Base-by-base conservation (phyloP, 768 basidiomycete genomes). In the Lyophyllum atratum region DNA sequence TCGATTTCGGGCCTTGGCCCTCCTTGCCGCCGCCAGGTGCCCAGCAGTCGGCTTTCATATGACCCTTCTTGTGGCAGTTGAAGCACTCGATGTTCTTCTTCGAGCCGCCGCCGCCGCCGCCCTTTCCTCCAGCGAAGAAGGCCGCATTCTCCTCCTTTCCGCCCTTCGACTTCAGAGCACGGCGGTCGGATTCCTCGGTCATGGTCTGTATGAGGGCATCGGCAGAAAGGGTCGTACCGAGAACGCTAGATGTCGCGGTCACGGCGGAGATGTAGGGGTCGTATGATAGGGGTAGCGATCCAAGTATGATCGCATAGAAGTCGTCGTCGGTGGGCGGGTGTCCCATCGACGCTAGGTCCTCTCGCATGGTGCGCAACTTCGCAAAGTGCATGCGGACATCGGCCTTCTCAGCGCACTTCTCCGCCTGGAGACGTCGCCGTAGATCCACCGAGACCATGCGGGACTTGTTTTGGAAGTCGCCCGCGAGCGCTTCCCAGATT, bases 301-400 rank as follows among this genome's bases (percentile, higher is more conserved):
- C 55, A 28, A 74, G 64, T 29, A 76, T 65, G 44, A 76, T 74
- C 3, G 66, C 64, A 22, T 66, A 65, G 52, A 73, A 70, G 40
- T 75, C 69, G 7, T 69, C 62, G 9, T 75, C 68, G 0, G 62
- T 26, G 4, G 70, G 67, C 21, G 66, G 52, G 4, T 65, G 55
- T 19, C 71, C 72, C 64, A 75, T 71, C 0, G 68, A 63, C 0
- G 73, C 68, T 6, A 78, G 66, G 19, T 75, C 64, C 45, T 76
- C 69, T 2, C 53, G 59, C 61, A 75, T 67, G 7, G 57, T 56
- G 6, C 57, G 33, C 17, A 77, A 52, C 52, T 60, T 68, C 14
- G 64, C 59, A 34, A 77, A 66, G 63, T 75, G 75, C 9, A 60
- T 54, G 9, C 59, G 59, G 10, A 73, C 62, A 58, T 77, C 69